A percentile compares a stretch with the other conserved stretches of the same genome.
Evolutionary conservation across 352 stramenopile genomes (phyloP).

Genomic region (Pythium scleroteichum): DNA sequence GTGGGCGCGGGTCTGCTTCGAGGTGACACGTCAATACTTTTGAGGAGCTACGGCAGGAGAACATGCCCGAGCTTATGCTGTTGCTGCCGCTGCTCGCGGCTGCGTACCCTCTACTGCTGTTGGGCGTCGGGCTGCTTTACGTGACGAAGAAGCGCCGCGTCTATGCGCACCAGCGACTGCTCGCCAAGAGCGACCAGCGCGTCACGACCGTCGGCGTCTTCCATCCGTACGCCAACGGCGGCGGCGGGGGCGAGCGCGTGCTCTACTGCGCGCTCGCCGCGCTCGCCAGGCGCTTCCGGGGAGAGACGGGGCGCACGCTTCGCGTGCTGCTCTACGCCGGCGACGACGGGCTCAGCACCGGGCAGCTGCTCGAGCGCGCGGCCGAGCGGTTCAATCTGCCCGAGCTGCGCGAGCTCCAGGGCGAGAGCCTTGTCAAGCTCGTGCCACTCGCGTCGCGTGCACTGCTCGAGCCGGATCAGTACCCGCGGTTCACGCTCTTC

Average conservation of each 20-base stretch:
- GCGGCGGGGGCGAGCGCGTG: constrained; percentile 97
- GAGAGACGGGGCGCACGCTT: constrained; percentile 25
- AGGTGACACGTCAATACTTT: neutral
- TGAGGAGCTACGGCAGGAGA: neutral
- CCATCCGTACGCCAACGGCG: constrained; percentile 94
- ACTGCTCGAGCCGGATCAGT: constrained; percentile 74
- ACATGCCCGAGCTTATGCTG: constrained; percentile 28
- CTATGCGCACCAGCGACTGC: constrained; percentile 37
- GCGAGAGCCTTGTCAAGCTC: constrained; percentile 66
- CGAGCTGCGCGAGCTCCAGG: constrained; percentile 49
- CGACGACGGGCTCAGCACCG: constrained; percentile 63
- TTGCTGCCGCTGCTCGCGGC: constrained; percentile 27
- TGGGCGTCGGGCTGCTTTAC: constrained; percentile 28
- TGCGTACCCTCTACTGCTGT: constrained; percentile 33
- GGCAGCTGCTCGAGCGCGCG: constrained; percentile 75
- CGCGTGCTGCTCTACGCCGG: constrained; percentile 72
- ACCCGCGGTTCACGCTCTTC: constrained; percentile 94
- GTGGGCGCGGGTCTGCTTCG: neutral
- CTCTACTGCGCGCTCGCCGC: constrained; percentile 95
- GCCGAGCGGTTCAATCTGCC: constrained; percentile 87
- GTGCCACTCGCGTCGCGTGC: constrained; percentile 69
- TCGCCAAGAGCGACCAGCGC: constrained; percentile 30
- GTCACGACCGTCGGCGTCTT: constrained; percentile 88
- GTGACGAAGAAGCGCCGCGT: constrained; percentile 42
- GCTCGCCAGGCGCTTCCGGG: constrained; percentile 57